Evolutionary conservation across 1,284 basidiomycete species (phyloP), one percentile per base, ranked within the genome.

Genomic region (Pseudozyma thailandica): DNA sequence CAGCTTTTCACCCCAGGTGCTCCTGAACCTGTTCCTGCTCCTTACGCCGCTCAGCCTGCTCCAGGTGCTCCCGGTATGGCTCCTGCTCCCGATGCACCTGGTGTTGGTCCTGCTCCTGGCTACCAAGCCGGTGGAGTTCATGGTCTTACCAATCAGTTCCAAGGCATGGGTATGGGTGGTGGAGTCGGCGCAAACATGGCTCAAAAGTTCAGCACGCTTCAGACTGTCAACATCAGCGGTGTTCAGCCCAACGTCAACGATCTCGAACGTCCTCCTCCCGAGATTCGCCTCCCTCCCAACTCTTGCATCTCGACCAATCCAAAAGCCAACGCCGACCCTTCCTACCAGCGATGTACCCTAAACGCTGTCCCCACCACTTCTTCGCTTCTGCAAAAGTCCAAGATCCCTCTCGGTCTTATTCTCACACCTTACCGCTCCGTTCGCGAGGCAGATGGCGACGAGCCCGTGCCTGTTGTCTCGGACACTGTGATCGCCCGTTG

Each of bases 401-500:
- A 97, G 85, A 86, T 98, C 51, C 96, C 96, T 3, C 87, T 98
- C 45, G 93, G 91, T 2, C 87, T 98, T 62, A 86, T 98, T 61
- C 87, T 98, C 76, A 93, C 93, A 0, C 96, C 96, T 0, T 95
- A 98, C 84, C 90, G 94, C 41, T 90, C 91, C 1, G 84, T 93
- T 63, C 85, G 89, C 21, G 79, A 72, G 73, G 78, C 66, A 21
- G 75, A 78, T 42, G 77, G 80, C 39, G 90, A 93, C 46, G 88
- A 89, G 49, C 87, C 88, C 0, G 93, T 97, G 13, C 93, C 94
- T 12, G 88, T 97, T 33, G 89, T 97, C 2, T 88, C 91, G 1
- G 96, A 98, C 83, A 93, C 92, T 0, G 92, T 98, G 45, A 98
- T 98, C 78, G 95, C 96, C 44, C 91, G 96, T 43, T 98, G 96